Evolutionary conservation across 192 early-diverging fungal genomes (phyloP), one percentile per base, ranked within the genome.

Genomic region (Dissophora ornata): DNA sequence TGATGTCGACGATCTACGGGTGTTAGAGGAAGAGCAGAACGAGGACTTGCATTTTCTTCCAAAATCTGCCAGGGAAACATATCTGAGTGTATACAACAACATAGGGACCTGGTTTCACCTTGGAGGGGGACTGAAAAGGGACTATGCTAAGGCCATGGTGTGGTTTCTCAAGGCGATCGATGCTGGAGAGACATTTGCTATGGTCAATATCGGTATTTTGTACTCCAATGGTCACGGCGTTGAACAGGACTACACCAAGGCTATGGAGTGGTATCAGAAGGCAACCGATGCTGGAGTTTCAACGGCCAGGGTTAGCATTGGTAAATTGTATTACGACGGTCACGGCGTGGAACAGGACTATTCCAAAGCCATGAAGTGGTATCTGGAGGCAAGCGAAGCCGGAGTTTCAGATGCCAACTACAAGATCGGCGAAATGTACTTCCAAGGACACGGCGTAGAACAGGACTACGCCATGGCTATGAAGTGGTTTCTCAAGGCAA

Each of bases 211-310:
- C 16, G 82, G 80, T 3, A 46, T 57, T 21, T 79, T 65, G 32
- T 80, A 82, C 55, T 67, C 80, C 42, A 28, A 67, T 28, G 83
- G 83, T 19, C 34, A 51, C 30, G 80, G 83, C 36, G 67, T 69
- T 33, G 47, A 55, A 3, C 38, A 64, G 12, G 67, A 82, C 25
- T 51, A 62, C 10, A 32, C 51, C 24, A 62, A 53, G 22, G 83
- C 83, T 16, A 73, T 79, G 46, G 56, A 67, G 44, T 85, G 79
- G 83, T 82, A 81, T 47, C 29, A 57, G 22, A 77, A 73, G 29
- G 64, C 79, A 21, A 79, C 63, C 10, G 34, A 58, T 1, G 44
- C 71, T 42, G 83, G 81, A 18, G 59, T 67, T 28, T 34, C 29
- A 4, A 60, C 46, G 16, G 79, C 77, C 0, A 56, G 73, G 52